Evolutionary conservation across 2,329 filamentous ascomycete species (phyloP).

Genomic region (Aureobasidium pullulans): DNA sequence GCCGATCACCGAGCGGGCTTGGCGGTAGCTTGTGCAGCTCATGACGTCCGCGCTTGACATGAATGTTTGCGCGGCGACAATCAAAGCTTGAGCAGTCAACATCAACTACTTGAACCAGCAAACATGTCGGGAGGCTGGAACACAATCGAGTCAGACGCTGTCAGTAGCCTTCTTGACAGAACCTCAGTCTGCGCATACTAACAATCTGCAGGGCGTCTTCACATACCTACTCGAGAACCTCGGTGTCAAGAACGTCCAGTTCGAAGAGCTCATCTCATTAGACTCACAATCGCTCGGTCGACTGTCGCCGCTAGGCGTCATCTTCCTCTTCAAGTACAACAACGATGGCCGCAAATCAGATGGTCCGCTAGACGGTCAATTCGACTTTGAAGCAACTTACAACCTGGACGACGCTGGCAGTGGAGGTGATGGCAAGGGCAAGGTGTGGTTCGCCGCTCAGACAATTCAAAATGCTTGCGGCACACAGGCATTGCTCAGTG

Average conservation of each 20-base stretch:
- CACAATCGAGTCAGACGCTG: conserved; percentile 95
- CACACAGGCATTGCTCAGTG: conserved; percentile 87
- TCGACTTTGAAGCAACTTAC: conserved; percentile 62
- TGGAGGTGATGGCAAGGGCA: conserved; percentile 18
- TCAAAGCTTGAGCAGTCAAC: not conserved
- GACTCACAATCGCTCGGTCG: conserved; percentile 66
- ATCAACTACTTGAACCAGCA: not conserved
- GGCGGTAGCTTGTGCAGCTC: not conserved
- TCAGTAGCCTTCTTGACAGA: conserved; percentile 40
- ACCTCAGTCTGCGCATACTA: not conserved
- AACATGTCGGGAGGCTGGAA: conserved; percentile 69
- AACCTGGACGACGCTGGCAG: conserved; percentile 34
- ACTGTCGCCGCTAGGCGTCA: conserved; percentile 62
- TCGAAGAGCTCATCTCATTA: conserved; percentile 89
- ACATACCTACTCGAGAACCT: conserved; percentile 91
- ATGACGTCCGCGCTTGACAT: not conserved
- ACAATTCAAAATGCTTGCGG: conserved; percentile 98
- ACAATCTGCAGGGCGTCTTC: conserved; percentile 68
- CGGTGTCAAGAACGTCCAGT: conserved; percentile 88
- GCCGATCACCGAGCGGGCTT: not conserved
- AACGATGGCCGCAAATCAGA: conserved; percentile 59
- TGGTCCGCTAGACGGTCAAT: conserved; percentile 71
- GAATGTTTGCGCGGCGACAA: conserved; percentile 5
- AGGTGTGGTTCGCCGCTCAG: conserved; percentile 87
- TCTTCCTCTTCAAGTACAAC: conserved; percentile 97